A percentile compares a stretch with the other conserved stretches of the same genome.
Conservation (phyloP, 1,284 basidiomycete species). For the Irpex lacteus region DNA sequence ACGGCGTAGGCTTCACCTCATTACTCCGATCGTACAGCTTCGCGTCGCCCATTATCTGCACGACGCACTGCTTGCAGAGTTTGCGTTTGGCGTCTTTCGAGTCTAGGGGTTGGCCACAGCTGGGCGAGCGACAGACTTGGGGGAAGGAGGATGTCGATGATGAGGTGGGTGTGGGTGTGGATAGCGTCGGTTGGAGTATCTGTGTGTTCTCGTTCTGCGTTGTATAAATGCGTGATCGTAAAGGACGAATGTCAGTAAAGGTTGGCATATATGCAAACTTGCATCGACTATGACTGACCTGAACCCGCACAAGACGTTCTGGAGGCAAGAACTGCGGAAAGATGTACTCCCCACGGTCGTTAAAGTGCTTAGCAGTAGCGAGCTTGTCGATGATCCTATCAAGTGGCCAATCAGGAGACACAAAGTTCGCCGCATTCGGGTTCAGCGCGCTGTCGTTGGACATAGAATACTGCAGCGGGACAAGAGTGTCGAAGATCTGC, state of each 20-base stretch:
- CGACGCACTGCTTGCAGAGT: background rate
- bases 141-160: no score
- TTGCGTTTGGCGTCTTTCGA: background rate
- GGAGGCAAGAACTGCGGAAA: constrained; percentile 4
- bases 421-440: background rate
- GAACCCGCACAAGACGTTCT: background rate
- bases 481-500: no score
- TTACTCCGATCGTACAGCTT: background rate
- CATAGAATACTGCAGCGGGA: background rate
- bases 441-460: background rate
- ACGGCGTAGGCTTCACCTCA: background rate
- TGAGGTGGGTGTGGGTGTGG: no score
- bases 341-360: constrained; percentile 10
- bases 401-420: background rate
- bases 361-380: constrained; percentile 5
- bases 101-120: background rate
- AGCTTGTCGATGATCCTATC: background rate
- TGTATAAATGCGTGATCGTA: no score
- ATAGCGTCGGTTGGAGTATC: no score
- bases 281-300: background rate
- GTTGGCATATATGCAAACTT: background rate
- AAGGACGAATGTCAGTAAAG: background rate
- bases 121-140: no score
- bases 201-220: no score
- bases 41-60: background rate